A percentile compares a stretch with the other conserved stretches of the same genome.
phyloP scores from a whole-genome alignment of 345 rosid species.

The Rhizophora apiculata region DNA sequence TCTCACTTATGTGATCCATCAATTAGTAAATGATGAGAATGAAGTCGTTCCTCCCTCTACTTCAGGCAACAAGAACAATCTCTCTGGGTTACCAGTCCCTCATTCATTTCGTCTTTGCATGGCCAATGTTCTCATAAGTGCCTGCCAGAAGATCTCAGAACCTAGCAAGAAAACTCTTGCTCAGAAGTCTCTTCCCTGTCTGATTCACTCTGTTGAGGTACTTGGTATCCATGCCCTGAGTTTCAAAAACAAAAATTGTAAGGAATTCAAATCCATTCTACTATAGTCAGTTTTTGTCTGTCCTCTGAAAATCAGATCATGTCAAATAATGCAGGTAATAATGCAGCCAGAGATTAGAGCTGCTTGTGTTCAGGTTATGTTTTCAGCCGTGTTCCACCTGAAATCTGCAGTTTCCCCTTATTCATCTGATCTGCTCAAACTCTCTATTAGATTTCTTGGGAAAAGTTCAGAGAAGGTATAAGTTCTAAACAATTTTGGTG shows the following conservation, averaged over 20 bases:
- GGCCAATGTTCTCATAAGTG: conserved; percentile 88
- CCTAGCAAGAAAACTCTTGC: conserved; percentile 55
- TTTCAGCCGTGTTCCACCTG: conserved; percentile 81
- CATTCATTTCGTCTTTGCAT: conserved; percentile 68
- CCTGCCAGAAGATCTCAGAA: conserved; percentile 68
- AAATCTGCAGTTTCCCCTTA: conserved; percentile 70
- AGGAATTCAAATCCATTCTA: too few species aligned
- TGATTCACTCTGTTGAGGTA: conserved; percentile 63
- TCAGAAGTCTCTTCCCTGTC: conserved; percentile 46
- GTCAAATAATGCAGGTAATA: conserved; percentile 38
- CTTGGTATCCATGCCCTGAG: conserved; percentile 8
- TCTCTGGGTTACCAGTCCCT: conserved; percentile 27
- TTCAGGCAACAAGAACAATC: conserved; percentile 22
- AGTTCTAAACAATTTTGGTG: conserved; percentile 7
- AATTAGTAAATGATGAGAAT: conserved; percentile 40
- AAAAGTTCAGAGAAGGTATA: conserved; percentile 67
- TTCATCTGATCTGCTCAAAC: conserved; percentile 64
- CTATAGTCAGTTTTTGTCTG: too few species aligned
- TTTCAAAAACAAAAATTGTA: not conserved
- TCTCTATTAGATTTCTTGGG: conserved; percentile 56
- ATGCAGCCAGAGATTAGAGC: conserved; percentile 51
- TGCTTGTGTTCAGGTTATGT: conserved; percentile 78
- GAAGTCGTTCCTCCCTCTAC: conserved; percentile 22
- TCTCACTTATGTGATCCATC: conserved; percentile 46
- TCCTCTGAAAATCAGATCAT: not conserved